phyloP scores from a whole-genome alignment of 208 protist genomes.

The Sergeia podlipaevii region DNA sequence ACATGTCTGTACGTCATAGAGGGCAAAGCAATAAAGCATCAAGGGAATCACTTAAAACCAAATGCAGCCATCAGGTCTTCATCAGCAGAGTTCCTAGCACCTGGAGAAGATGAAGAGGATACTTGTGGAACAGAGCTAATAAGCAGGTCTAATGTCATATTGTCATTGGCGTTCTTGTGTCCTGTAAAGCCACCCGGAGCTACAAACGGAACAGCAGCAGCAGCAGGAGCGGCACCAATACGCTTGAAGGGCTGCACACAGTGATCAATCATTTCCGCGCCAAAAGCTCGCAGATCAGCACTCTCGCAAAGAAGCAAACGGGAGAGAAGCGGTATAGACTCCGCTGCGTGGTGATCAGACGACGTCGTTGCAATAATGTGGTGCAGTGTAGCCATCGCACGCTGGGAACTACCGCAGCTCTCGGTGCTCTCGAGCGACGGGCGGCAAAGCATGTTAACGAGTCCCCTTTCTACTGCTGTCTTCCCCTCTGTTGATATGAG shows the following conservation, averaged over 20 bases:
- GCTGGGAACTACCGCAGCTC: neutral
- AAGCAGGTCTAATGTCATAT: too few species aligned
- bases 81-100: too few species aligned
- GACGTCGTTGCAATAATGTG: conserved; percentile 17
- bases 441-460: neutral
- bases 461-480: conserved; percentile 15
- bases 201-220: too few species aligned
- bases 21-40: too few species aligned
- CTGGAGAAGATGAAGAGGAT: too few species aligned
- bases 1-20: too few species aligned
- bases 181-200: too few species aligned
- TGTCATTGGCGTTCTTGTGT: too few species aligned
- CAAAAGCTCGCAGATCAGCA: conserved; percentile 20
- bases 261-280: conserved; percentile 7
- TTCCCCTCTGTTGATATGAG: conserved; percentile 21
- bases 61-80: too few species aligned
- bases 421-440: neutral
- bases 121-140: too few species aligned
- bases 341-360: conserved; percentile 29
- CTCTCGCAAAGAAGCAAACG: conserved; percentile 31
- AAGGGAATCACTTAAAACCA: too few species aligned
- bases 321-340: conserved; percentile 38
- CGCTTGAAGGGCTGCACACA: conserved; percentile 7
- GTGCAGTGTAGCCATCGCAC: conserved; percentile 1
- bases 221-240: too few species aligned